Conservation (phyloP, 2,329 filamentous ascomycete species). For the Cladophialophora exuberans region DNA sequence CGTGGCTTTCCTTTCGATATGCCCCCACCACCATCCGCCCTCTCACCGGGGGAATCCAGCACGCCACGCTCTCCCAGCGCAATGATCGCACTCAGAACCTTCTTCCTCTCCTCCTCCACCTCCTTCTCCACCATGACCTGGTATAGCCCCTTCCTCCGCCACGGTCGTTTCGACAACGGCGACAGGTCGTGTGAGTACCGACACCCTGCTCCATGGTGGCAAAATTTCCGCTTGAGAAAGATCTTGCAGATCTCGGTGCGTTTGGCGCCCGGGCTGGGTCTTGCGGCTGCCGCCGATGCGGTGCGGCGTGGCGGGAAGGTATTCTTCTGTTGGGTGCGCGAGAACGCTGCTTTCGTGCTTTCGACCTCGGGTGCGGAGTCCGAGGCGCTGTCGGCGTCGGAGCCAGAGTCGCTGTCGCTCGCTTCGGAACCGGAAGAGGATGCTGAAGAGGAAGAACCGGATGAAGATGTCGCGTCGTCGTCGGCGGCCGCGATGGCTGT, state of each 20-base stretch:
- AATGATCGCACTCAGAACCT: slow-evolving; percentile 46
- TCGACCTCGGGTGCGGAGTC: slow-evolving; percentile 44
- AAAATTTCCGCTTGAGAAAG: slow-evolving; percentile 47
- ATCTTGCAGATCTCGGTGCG: slow-evolving; percentile 41
- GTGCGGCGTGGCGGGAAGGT: too few species aligned
- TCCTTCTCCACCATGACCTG: slow-evolving; percentile 50
- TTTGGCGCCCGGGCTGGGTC: slow-evolving; percentile 23
- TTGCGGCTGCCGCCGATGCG: slow-evolving; percentile 43
- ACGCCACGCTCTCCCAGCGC: slow-evolving; percentile 47
- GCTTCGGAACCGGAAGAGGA: slow-evolving; percentile 21
- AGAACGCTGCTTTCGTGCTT: slow-evolving; percentile 47
- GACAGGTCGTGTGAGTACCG: slow-evolving; percentile 45
- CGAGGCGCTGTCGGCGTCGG: slow-evolving; percentile 13
- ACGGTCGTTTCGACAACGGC: background rate
- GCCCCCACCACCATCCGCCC: background rate
- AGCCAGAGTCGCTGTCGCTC: background rate
- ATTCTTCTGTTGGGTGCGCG: too few species aligned
- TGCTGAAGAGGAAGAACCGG: slow-evolving; percentile 28
- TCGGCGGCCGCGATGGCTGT: slow-evolving; percentile 10
- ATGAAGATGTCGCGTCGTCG: slow-evolving; percentile 23
- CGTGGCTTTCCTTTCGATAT: too few species aligned
- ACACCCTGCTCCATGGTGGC: slow-evolving; percentile 47
- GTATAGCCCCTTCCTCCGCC: slow-evolving; percentile 44
- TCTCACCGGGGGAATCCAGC: slow-evolving; percentile 34
- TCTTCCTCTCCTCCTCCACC: slow-evolving; percentile 46